Evolutionary conservation across 2,329 filamentous ascomycete genomes (phyloP), one percentile per base, ranked within the genome.

Genomic region (Nothomitra cinnamomea): DNA sequence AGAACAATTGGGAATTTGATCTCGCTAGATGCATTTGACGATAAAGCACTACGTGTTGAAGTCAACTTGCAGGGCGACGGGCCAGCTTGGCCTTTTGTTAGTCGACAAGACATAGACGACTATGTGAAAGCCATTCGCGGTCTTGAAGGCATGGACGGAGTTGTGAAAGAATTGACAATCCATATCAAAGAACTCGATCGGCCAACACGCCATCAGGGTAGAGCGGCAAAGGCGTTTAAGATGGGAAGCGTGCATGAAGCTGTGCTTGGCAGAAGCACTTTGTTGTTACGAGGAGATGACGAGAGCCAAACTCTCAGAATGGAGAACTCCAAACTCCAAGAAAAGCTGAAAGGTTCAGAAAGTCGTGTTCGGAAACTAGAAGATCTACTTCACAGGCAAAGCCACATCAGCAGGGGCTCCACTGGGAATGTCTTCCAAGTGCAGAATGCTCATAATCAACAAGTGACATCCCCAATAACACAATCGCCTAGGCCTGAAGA

Each of bases 221-320:
- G 87, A 66, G 80, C 87, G 55, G 79, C 92, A 5, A 94, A 90
- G 65, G 88, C 87, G 3, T 96, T 98, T 72, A 95, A 95, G 64
- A 92, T 94, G 63, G 92, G 92, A 15, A 96, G 92, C 63, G 78
- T 96, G 38, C 88, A 95, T 61, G 92, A 96, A 64, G 83, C 83
- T n/a, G 80, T 79, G 2, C 76, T 95, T 57, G 87, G 87, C n/a
- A 80, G 84, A 61, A 94, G 86, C 58, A 90, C 87, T 1, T 75
- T 95, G 8, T 70, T 95, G 61, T 78, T 94, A 13, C 81, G 87
- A 40, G 88, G 87, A n/a, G 85, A 92, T 57, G 87, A 94, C 61
- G 89, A 95, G 57, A 75, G 85, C 35, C 76, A 75, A 63, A 84
- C 72, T 58, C 67, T 96, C n/a, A 85, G 85, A 64, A 85, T 87